These are phyloP conservation scores for Hypoxylon cercidicola DNA, from an alignment of 495 filamentous ascomycete species.

Conservation along the genomic window DNA sequence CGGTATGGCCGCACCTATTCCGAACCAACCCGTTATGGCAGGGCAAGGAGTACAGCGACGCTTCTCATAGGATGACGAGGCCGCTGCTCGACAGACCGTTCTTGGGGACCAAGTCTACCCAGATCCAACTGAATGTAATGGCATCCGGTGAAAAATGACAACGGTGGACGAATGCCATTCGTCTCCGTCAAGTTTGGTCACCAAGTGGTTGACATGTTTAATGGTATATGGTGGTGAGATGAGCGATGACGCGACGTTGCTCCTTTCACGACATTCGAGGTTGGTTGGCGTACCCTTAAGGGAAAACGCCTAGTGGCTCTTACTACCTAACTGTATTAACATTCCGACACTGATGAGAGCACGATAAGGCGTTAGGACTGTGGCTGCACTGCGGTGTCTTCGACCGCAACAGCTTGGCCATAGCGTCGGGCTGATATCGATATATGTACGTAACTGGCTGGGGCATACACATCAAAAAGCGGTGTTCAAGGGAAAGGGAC, in stretches of 20 bases:
- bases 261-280: conserved; percentile 32
- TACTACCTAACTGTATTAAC: conserved; percentile 48
- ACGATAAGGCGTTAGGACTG: conserved; percentile 46
- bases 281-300: conserved; percentile 8
- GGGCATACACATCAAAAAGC: conserved; percentile 51
- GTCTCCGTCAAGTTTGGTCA: conserved; percentile 5
- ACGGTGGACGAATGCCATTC: conserved; percentile 12
- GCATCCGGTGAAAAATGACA: conserved; percentile 9
- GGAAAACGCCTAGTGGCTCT: conserved; percentile 31
- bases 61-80: conserved; percentile 54
- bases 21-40: conserved; percentile 64
- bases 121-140: conserved; percentile 7
- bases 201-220: conserved; percentile 14
- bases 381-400: conserved; percentile 45
- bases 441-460: conserved; percentile 45
- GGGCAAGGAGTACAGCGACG: conserved; percentile 63
- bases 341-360: conserved; percentile 47
- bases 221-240: conserved; percentile 31
- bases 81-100: conserved; percentile 25
- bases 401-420: conserved; percentile 33
- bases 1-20: conserved; percentile 69
- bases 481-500: conserved; percentile 40
- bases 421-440: conserved; percentile 35
- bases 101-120: conserved; percentile 20
- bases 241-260: conserved; percentile 27